These are phyloP conservation scores for Ophiostoma tasmaniense DNA, from an alignment of 2,329 filamentous ascomycete genomes.

Conservation along the genomic window DNA sequence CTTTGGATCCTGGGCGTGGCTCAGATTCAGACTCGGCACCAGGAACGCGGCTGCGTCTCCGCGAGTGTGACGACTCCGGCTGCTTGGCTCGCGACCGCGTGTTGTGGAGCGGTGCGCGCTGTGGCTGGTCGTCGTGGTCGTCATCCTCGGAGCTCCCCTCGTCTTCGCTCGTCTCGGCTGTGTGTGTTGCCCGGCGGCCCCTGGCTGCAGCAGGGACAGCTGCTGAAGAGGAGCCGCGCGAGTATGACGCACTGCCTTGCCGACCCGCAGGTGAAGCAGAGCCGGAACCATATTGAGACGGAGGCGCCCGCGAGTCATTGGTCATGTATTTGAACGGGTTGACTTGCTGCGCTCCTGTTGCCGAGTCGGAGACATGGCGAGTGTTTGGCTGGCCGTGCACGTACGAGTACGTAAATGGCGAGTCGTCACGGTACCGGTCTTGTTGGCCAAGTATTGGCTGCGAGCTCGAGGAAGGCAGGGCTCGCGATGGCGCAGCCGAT, in stretches of 20 bases:
- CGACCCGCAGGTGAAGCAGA: constrained; percentile 25
- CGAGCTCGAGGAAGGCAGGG: constrained; percentile 24
- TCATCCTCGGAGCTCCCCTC: constrained; percentile 22
- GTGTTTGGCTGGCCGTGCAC: constrained; percentile 29
- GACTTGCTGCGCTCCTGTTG: constrained; percentile 23
- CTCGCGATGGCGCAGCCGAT: constrained; percentile 20
- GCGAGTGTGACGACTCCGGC: not conserved
- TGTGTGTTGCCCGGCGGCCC: constrained; percentile 25
- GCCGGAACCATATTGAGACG: constrained; percentile 23
- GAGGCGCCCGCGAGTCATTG: constrained; percentile 33
- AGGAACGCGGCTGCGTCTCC: constrained; percentile 31
- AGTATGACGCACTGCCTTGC: not conserved
- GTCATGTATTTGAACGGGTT: constrained; percentile 50
- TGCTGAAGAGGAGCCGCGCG: constrained; percentile 17
- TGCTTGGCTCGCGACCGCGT: constrained; percentile 19
- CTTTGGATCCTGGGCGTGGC: constrained; percentile 18
- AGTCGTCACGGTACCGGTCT: constrained; percentile 30
- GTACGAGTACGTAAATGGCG: constrained; percentile 41
- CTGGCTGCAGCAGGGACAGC: constrained; percentile 27
- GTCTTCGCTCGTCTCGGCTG: constrained; percentile 22
- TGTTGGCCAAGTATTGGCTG: constrained; percentile 26
- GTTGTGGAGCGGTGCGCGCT: constrained; percentile 16
- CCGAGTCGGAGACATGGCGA: constrained; percentile 40
- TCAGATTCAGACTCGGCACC: constrained; percentile 19
- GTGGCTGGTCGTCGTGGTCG: constrained; percentile 18